Evolutionary conservation across 2,329 filamentous ascomycete genomes (phyloP), one percentile per base, ranked within the genome.

Genomic region (Fusarium zealandicum): DNA sequence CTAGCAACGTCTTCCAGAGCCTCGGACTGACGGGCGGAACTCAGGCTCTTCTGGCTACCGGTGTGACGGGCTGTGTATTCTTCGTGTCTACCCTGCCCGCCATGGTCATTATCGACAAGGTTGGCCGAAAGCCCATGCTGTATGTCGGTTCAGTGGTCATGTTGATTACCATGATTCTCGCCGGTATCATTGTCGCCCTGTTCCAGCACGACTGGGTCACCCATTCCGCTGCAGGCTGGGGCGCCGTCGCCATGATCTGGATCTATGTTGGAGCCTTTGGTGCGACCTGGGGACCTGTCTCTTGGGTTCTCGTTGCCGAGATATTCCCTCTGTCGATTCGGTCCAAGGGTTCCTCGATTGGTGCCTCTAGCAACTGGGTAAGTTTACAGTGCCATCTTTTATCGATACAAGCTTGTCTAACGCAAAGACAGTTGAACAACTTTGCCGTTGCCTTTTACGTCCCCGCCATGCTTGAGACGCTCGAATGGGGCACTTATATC

Each of bases 11-110:
- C 3, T 90, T 90, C 71, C 77, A 80, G 55, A 82, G 80, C 11
- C 82, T 90, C 33, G 87, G 87, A 12, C 76, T 90, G 12, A 79
- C 73, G 1, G 83, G 83, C 5, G 83, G 81, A 18, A 87, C 82
- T 47, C 81, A 80, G 5, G 78, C 80, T 11, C 78, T 90, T 1
- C 76, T 90, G 8, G 87, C 88, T 1, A 90, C 87, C 0, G 88
- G 88, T 8, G 87, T 90, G 0, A 87, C 88, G 5, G 88, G 88
- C 4, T 86, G 90, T 30, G 83, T 85, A 44, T 88, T 89, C 80
- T 86, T 89, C 62, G 55, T 72, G 7, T 65, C 54, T 36, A 73
- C 71, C 4, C 50, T 73, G 2, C 71, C 71, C 1, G 65, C 70
- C 2, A 73, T 72, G 70, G 67, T 58, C 17, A 66, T 78, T 3